phyloP scores from a whole-genome alignment of 352 stramenopile species.

The Phytophthora tentaculata region DNA sequence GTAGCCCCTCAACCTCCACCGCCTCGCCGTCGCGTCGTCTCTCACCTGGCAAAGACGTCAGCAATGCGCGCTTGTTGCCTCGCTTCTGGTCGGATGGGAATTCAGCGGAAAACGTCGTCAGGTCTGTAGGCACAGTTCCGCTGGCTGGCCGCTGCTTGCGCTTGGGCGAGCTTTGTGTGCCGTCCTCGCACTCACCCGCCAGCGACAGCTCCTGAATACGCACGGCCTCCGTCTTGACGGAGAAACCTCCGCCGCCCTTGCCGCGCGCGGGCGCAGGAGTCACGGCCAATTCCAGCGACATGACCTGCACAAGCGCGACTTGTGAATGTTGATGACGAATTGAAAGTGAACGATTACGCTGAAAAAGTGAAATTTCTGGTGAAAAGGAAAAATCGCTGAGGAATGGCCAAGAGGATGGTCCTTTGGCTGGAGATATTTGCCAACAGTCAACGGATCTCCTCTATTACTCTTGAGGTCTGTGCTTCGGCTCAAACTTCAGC shows the following conservation, averaged over 20 bases:
- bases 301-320: slow-evolving; percentile 30
- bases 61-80: slow-evolving; percentile 49
- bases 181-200: slow-evolving; percentile 3
- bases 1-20: slow-evolving; percentile 54
- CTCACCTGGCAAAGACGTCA: slow-evolving; percentile 25
- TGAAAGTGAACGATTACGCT: slow-evolving; percentile 21
- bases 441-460: too few species aligned
- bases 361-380: slow-evolving; percentile 5
- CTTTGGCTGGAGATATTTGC: too few species aligned
- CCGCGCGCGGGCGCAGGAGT: slow-evolving; percentile 8
- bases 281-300: slow-evolving; percentile 26
- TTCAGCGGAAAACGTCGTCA: slow-evolving; percentile 15
- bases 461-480: too few species aligned
- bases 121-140: slow-evolving; percentile 19
- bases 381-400: background rate
- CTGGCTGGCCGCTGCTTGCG: slow-evolving; percentile 30
- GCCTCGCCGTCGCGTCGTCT: slow-evolving; percentile 37
- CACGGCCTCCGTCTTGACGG: slow-evolving; percentile 32
- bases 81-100: slow-evolving; percentile 35
- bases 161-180: slow-evolving; percentile 28
- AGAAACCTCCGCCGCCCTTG: slow-evolving; percentile 5
- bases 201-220: slow-evolving; percentile 53
- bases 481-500: slow-evolving; percentile 15
- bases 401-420: too few species aligned
- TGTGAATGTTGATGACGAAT: slow-evolving; percentile 34